Percentiles rank a stretch among this genome's conserved stretches.
phyloP scores from a whole-genome alignment of 441 rosid genomes.

The Biscutella laevigata region DNA sequence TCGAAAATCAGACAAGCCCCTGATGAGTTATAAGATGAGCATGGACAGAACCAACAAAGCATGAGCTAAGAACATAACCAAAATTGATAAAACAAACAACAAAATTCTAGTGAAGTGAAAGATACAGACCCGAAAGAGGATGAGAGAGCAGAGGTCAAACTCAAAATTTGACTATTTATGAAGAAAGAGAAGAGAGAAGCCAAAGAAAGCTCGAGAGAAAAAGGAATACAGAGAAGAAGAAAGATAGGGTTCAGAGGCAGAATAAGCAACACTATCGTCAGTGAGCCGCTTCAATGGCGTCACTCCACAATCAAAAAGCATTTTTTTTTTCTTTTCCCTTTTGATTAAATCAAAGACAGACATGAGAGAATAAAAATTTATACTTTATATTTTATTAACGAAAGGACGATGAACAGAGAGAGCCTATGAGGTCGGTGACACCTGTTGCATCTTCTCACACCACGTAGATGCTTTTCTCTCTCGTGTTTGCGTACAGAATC shows the following conservation, averaged over 20 bases:
- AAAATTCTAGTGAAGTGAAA: constrained; percentile 11
- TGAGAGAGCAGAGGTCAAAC: constrained; percentile 3
- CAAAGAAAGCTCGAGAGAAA: background rate
- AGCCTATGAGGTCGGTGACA: constrained; percentile 33
- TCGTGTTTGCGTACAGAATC: constrained; percentile 11
- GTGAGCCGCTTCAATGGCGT: constrained; percentile 36
- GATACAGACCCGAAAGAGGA: constrained; percentile 10
- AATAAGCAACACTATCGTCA: constrained; percentile 28
- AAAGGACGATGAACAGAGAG: background rate
- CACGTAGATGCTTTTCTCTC: constrained; percentile 27
- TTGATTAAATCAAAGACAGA: constrained; percentile 10
- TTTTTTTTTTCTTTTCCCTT: constrained; percentile 3
- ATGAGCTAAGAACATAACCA: constrained; percentile 22
- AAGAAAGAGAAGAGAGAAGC: constrained; percentile 14
- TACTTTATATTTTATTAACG: no score
- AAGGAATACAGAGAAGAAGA: constrained; percentile 12
- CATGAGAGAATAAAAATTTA: no score
- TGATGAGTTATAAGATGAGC: constrained; percentile 11
- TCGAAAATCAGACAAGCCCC: constrained; percentile 19
- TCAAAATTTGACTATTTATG: constrained; percentile 21
- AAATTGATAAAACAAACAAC: constrained; percentile 9
- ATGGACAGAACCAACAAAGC: constrained; percentile 10
- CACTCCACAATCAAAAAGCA: constrained; percentile 19
- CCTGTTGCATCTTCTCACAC: constrained; percentile 31
- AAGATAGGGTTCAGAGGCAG: constrained; percentile 15